Percentiles rank a stretch among this genome's conserved stretches.
Evolutionary conservation across 331 rosid species (phyloP).

Genomic region (Prunus yedoensis): DNA sequence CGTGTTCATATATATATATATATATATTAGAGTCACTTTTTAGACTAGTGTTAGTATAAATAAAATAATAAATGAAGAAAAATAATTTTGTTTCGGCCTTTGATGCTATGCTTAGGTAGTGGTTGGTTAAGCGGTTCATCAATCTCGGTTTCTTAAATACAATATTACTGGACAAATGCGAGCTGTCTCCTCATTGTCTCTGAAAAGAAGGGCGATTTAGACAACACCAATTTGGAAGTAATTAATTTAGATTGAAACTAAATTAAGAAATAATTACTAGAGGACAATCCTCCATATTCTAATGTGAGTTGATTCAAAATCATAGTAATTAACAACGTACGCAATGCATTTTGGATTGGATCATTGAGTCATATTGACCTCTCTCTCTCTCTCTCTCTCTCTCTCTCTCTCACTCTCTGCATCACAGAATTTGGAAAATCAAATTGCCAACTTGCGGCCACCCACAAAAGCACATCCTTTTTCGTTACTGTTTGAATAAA

Average conservation of each 20-base stretch:
- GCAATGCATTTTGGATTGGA: too few relatives aligned
- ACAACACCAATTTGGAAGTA: not conserved
- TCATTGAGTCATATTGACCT: too few relatives aligned
- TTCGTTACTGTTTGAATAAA: not conserved
- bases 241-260: not conserved
- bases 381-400: not conserved
- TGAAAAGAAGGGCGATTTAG: not conserved
- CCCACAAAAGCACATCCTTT: not conserved
- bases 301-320: not conserved
- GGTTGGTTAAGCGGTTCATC: not conserved
- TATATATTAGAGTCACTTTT: too few relatives aligned
- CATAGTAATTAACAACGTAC: not conserved
- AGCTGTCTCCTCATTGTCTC: not conserved
- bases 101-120: not conserved
- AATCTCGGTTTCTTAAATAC: not conserved
- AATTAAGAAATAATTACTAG: not conserved
- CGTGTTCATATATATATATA: too few relatives aligned
- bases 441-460: conserved; percentile 13
- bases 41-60: too few relatives aligned
- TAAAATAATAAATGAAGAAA: too few relatives aligned
- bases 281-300: not conserved
- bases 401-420: too few relatives aligned
- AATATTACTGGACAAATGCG: not conserved
- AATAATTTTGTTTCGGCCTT: not conserved
- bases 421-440: not conserved